These are phyloP conservation scores for Rhizophagus sp. DNA, from an alignment of 192 early-diverging fungal genomes.

Conservation along the genomic window DNA sequence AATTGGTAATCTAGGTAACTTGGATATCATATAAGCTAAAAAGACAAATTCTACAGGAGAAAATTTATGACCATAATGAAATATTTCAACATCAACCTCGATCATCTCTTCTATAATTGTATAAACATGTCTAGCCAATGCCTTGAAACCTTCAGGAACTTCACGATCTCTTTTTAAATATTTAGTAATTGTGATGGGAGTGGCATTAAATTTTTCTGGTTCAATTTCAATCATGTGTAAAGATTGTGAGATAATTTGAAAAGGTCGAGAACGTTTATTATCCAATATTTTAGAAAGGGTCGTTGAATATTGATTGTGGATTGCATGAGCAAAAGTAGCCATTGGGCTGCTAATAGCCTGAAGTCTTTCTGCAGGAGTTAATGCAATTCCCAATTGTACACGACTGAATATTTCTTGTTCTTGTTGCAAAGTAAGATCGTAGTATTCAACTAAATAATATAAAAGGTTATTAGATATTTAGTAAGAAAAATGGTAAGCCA, in stretches of 20 bases:
- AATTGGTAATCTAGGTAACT: slow-evolving; percentile 6
- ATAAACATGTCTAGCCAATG: background rate
- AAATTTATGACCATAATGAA: slow-evolving; percentile 14
- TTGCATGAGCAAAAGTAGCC: slow-evolving; percentile 9
- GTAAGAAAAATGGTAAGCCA: no score
- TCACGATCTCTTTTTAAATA: slow-evolving; percentile 23
- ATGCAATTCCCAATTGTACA: slow-evolving; percentile 33
- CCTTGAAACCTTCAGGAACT: background rate
- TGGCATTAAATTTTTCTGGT: slow-evolving; percentile 19
- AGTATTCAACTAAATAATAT: slow-evolving; percentile 29
- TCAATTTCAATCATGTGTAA: slow-evolving; percentile 25
- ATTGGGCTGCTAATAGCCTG: slow-evolving; percentile 33
- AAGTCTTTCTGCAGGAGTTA: slow-evolving; percentile 34
- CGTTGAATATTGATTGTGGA: background rate
- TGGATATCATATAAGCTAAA: slow-evolving; percentile 17
- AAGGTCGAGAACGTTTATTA: slow-evolving; percentile 16
- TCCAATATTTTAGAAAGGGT: slow-evolving; percentile 18
- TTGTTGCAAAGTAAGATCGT: slow-evolving; percentile 32
- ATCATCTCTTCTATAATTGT: slow-evolving; percentile 17
- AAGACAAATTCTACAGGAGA: slow-evolving; percentile 26
- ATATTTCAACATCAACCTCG: slow-evolving; percentile 23
- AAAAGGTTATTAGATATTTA: background rate
- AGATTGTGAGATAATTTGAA: slow-evolving; percentile 30
- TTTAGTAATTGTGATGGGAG: slow-evolving; percentile 2
- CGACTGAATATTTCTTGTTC: slow-evolving; percentile 39